phyloP scores from a whole-genome alignment of 257 asterid genomes.

The Solanum pimpinellifolium region DNA sequence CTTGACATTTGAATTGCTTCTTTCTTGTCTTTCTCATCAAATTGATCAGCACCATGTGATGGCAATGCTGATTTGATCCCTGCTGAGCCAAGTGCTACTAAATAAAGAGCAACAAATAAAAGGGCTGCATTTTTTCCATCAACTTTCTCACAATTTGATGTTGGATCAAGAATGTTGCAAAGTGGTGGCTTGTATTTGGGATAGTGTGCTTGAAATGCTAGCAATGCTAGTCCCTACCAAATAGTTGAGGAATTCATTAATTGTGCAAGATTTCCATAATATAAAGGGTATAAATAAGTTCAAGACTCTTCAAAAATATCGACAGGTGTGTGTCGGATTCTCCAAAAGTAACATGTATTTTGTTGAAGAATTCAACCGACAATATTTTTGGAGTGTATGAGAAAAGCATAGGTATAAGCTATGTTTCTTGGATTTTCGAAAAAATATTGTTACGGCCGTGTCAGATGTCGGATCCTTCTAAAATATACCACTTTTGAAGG shows the following conservation, averaged over 20 bases:
- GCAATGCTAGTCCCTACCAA: constrained; percentile 45
- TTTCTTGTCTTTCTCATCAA: constrained; percentile 45
- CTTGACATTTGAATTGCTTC: constrained; percentile 46
- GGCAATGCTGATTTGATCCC: constrained; percentile 65
- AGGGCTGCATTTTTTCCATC: constrained; percentile 34
- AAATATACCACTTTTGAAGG: not conserved
- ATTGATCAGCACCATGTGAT: constrained; percentile 76
- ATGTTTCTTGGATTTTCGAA: not conserved
- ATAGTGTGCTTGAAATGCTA: constrained; percentile 53
- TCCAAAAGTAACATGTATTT: not conserved
- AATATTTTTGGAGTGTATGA: not conserved
- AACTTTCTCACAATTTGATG: constrained; percentile 24
- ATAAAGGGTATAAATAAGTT: not conserved
- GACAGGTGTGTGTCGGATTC: not conserved
- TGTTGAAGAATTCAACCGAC: not conserved
- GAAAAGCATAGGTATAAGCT: not conserved
- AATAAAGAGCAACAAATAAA: constrained; percentile 38
- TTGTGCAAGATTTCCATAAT: not conserved
- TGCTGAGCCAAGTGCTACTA: constrained; percentile 44
- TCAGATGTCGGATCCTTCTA: not conserved
- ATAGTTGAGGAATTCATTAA: not conserved
- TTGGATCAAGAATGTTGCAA: constrained; percentile 39
- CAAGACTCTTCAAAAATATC: not conserved
- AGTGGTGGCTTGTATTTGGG: constrained; percentile 39
- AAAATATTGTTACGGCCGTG: not conserved